Evolutionary conservation across 352 stramenopile genomes (phyloP).

Genomic region (Detonula confervacea): DNA sequence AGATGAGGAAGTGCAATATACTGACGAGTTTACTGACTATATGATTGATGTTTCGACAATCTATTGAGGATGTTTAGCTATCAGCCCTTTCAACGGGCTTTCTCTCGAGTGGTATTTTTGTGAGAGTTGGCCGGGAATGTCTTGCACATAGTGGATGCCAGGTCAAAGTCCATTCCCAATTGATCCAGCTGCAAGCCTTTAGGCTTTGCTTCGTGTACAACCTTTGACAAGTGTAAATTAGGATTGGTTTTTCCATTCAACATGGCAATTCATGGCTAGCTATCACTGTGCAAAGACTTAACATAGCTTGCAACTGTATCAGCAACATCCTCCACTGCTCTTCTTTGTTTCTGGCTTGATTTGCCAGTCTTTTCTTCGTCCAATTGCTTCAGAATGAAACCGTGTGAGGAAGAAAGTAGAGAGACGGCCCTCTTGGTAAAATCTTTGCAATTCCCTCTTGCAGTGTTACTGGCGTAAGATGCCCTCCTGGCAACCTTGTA

Average conservation of each 20-base stretch:
- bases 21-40: slow-evolving; percentile 19
- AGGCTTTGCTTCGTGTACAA: no score
- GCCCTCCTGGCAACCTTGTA: slow-evolving; percentile 70
- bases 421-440: slow-evolving; percentile 37
- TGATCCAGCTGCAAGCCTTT: no score
- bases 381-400: slow-evolving; percentile 49
- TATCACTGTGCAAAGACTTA: slow-evolving; percentile 22
- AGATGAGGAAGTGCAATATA: slow-evolving; percentile 1
- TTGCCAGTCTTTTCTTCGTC: slow-evolving; percentile 44
- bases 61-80: no score
- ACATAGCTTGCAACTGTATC: slow-evolving; percentile 54
- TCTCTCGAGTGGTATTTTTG: no score
- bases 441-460: slow-evolving; percentile 41
- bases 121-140: no score
- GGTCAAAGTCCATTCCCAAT: no score
- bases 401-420: slow-evolving; percentile 45
- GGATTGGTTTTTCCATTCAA: background rate
- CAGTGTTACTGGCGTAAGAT: slow-evolving; percentile 74
- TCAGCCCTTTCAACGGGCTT: no score
- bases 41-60: slow-evolving; percentile 4
- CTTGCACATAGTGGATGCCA: no score
- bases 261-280: background rate
- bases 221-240: slow-evolving; percentile 27
- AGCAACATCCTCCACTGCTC: slow-evolving; percentile 38
- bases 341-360: slow-evolving; percentile 38